Percentiles rank a stretch among this genome's conserved stretches.
These are phyloP conservation scores for Plantago elongata DNA, from an alignment of 257 asterid species.

Conservation along the genomic window DNA sequence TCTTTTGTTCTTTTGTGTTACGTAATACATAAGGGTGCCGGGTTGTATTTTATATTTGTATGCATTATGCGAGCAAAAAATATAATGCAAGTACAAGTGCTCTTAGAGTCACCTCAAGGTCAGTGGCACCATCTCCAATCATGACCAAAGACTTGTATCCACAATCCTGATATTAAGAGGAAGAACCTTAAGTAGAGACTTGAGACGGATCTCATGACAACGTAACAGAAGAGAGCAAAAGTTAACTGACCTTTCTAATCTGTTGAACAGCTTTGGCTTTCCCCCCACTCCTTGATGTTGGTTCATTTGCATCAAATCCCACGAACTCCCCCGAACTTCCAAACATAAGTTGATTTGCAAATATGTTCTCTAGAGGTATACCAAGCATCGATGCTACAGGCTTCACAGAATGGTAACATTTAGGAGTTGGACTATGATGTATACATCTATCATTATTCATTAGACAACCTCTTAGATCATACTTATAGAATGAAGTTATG, in stretches of 20 bases:
- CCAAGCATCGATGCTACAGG: conserved; percentile 83
- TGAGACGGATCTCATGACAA: conserved; percentile 11
- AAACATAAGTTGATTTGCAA: conserved; percentile 73
- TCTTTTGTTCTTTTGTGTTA: too few relatives aligned
- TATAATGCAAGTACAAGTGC: too few relatives aligned
- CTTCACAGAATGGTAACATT: conserved; percentile 30
- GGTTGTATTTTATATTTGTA: too few relatives aligned
- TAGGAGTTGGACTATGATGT: conserved; percentile 8
- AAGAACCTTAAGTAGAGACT: not conserved
- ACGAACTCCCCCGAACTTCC: conserved; percentile 71
- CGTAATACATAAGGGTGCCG: too few relatives aligned
- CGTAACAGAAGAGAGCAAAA: not conserved
- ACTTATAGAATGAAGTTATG: not conserved
- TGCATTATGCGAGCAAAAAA: too few relatives aligned
- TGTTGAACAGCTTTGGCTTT: conserved; percentile 83
- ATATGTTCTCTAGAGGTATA: conserved; percentile 60
- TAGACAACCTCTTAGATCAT: not conserved
- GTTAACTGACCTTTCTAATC: conserved; percentile 57
- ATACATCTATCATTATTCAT: not conserved
- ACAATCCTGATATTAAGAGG: conserved; percentile 35
- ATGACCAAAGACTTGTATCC: conserved; percentile 69
- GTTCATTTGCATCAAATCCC: conserved; percentile 75
- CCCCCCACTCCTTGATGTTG: conserved; percentile 90
- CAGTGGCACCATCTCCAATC: conserved; percentile 99
- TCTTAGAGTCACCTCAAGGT: conserved; percentile 64